A percentile compares a stretch with the other conserved stretches of the same genome.
Evolutionary conservation across 371 early-diverging fungal genomes (phyloP).

Genomic region (Mortierella sp.): DNA sequence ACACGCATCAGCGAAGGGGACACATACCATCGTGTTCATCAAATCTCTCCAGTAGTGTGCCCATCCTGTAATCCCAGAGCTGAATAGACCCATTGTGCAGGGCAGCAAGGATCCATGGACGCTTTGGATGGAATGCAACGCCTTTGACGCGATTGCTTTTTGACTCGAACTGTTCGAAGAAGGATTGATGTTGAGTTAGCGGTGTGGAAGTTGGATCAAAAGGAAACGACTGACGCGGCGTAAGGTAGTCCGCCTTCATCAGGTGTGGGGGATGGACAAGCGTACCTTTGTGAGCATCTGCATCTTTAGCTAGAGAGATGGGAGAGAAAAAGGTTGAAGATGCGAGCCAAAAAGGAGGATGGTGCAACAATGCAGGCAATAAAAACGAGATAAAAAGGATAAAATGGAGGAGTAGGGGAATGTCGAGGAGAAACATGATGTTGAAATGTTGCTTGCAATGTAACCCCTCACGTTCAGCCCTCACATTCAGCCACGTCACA

Average conservation of each 20-base stretch:
- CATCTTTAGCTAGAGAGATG: slow-evolving; percentile 61
- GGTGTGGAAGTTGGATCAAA: neutral
- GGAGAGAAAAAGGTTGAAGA: neutral
- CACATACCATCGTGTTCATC: slow-evolving; percentile 98
- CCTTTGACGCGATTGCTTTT: slow-evolving; percentile 99
- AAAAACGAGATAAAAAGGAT: too few species aligned
- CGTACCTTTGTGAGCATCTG: slow-evolving; percentile 88
- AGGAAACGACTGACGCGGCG: neutral
- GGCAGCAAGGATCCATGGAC: slow-evolving; percentile 98
- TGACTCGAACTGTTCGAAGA: slow-evolving; percentile 88
- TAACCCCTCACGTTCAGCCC: too few species aligned
- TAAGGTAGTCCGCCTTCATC: too few species aligned
- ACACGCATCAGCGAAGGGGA: too few species aligned
- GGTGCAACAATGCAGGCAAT: too few species aligned
- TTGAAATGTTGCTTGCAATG: too few species aligned
- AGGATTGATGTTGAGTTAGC: neutral
- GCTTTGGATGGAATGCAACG: slow-evolving; percentile 97
- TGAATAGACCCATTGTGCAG: slow-evolving; percentile 99
- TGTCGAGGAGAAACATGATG: too few species aligned
- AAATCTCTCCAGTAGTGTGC: slow-evolving; percentile 96
- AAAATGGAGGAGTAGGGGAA: too few species aligned
- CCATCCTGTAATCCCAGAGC: slow-evolving; percentile 99
- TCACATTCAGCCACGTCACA: too few species aligned
- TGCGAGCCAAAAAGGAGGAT: too few species aligned
- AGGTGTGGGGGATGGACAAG: too few species aligned